These are phyloP conservation scores for Phoenix roebelenii DNA, from an alignment of 176 grass and related monocot genomes.

Conservation along the genomic window DNA sequence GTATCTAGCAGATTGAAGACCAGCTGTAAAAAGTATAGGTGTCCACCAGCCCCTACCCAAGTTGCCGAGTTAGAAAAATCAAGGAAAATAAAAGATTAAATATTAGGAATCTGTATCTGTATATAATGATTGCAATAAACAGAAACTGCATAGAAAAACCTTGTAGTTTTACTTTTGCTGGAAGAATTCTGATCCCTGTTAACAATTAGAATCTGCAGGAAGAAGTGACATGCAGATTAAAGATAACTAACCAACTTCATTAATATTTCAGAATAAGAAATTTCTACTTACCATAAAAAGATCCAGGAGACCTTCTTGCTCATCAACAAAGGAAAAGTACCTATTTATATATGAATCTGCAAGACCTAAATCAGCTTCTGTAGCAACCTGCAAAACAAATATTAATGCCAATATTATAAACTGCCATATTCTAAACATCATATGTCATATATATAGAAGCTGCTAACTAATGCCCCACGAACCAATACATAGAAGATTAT, in stretches of 20 bases:
- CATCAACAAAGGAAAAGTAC: conserved; percentile 64
- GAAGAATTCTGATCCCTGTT: conserved; percentile 43
- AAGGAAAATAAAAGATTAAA: not conserved
- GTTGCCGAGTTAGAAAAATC: not conserved
- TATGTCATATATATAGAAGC: too few species aligned
- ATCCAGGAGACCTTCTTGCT: conserved; percentile 70
- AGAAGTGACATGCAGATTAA: not conserved
- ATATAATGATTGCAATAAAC: not conserved
- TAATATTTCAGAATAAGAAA: not conserved
- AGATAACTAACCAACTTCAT: too few species aligned
- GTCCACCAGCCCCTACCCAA: conserved; percentile 78
- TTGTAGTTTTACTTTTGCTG: conserved; percentile 25
- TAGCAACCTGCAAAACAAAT: conserved; percentile 51
- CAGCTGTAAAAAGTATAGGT: conserved; percentile 62
- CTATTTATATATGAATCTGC: conserved; percentile 85
- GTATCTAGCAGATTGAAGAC: conserved; percentile 66
- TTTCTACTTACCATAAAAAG: conserved; percentile 54
- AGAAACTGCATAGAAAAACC: conserved; percentile 18
- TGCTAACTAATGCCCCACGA: too few species aligned
- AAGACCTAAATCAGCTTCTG: conserved; percentile 67
- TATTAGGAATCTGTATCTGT: not conserved
- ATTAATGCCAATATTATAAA: too few species aligned
- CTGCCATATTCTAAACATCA: too few species aligned
- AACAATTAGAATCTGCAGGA: conserved; percentile 60
- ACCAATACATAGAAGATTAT: too few species aligned